Conservation (phyloP, 2,329 filamentous ascomycete species). For the Lasiodiplodia sp. region DNA sequence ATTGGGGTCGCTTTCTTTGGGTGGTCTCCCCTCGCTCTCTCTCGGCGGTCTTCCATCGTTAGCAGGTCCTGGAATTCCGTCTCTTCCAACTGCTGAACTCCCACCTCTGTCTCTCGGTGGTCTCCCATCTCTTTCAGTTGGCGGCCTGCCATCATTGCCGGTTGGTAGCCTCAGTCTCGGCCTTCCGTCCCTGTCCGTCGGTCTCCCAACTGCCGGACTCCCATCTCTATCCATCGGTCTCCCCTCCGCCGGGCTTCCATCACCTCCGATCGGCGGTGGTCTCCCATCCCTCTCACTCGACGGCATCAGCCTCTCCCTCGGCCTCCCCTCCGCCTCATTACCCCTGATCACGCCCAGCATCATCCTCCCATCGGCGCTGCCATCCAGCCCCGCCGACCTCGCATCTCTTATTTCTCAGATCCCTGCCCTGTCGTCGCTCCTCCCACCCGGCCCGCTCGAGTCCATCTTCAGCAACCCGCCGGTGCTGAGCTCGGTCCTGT, state of each 20-base stretch:
- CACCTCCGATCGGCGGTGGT: too few relatives aligned
- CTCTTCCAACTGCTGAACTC: neutral
- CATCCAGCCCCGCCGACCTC: neutral
- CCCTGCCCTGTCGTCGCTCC: neutral
- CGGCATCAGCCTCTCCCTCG: too few relatives aligned
- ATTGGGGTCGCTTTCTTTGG: neutral
- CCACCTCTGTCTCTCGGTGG: neutral
- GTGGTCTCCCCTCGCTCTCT: neutral
- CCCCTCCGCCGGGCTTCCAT: too few relatives aligned
- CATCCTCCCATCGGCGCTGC: neutral
- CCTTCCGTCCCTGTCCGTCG: too few relatives aligned
- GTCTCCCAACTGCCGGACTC: neutral
- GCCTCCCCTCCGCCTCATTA: too few relatives aligned
- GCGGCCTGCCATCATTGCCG: neutral
- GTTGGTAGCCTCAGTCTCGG: neutral
- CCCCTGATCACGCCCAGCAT: too few relatives aligned
- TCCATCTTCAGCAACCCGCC: neutral
- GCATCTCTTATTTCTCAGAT: neutral
- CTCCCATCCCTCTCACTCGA: too few relatives aligned
- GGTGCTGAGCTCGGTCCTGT: constrained; percentile 13
- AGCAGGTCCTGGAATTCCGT: too few relatives aligned
- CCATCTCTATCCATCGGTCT: neutral
- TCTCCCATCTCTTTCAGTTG: neutral
- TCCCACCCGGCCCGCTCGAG: neutral
- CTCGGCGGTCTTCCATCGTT: neutral